These are phyloP conservation scores for Gardenia jasminoides DNA, from an alignment of 257 asterid genomes.

Conservation along the genomic window DNA sequence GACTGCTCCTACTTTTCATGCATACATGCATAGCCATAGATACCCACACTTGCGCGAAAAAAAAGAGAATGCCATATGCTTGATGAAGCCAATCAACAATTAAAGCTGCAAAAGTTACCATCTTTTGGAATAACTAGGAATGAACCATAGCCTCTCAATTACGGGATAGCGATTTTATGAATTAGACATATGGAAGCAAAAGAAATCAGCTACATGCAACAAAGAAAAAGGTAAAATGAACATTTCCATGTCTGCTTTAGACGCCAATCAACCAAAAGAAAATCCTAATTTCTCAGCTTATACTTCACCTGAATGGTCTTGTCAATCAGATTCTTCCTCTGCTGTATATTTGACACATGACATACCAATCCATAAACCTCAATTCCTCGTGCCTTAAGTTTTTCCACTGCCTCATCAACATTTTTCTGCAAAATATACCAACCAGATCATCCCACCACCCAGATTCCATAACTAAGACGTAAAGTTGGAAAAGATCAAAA, in stretches of 20 bases:
- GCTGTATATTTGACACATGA: constrained; percentile 77
- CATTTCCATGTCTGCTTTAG: background rate
- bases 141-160: background rate
- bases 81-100: background rate
- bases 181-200: background rate
- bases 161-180: background rate
- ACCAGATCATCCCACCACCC: background rate
- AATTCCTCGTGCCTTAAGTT: constrained; percentile 56
- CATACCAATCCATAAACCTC: constrained; percentile 73
- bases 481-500: background rate
- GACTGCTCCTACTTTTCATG: background rate
- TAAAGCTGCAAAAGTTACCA: background rate
- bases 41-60: background rate
- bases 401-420: constrained; percentile 80
- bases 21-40: background rate
- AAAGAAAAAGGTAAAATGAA: background rate
- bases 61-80: background rate
- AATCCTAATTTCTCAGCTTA: background rate
- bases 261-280: background rate
- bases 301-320: constrained; percentile 63
- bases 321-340: constrained; percentile 68
- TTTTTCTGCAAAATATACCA: constrained; percentile 53
- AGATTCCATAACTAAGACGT: background rate
- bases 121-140: too few relatives aligned
- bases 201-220: background rate